These are phyloP conservation scores for Batkoa obscura DNA, from an alignment of 371 early-diverging fungal species.

Conservation along the genomic window DNA sequence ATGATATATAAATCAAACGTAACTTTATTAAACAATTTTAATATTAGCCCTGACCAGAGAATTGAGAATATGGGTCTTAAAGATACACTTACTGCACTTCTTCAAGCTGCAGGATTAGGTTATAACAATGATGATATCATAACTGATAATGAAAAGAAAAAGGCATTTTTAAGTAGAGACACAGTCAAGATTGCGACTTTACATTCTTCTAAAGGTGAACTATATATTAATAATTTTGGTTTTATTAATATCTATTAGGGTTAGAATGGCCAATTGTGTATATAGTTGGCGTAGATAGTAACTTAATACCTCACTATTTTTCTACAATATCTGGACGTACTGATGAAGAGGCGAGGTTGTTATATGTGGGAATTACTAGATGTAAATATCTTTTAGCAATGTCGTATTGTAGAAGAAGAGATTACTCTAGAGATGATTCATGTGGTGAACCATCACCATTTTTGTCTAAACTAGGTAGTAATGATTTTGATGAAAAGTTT, in stretches of 20 bases:
- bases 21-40: too few species aligned
- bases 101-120: background rate
- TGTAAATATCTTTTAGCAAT: background rate
- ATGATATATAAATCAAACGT: too few species aligned
- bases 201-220: background rate
- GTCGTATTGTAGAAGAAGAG: background rate
- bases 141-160: too few species aligned
- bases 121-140: background rate
- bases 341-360: background rate
- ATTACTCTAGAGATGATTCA: background rate
- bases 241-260: background rate
- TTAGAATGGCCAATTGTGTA: conserved; percentile 3
- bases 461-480: too few species aligned
- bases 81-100: background rate
- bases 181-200: background rate
- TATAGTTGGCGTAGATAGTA: background rate
- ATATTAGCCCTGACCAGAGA: too few species aligned
- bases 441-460: too few species aligned
- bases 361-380: background rate
- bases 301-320: background rate
- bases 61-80: background rate
- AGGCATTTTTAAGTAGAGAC: too few species aligned
- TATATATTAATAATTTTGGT: background rate
- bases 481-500: too few species aligned
- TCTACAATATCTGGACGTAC: background rate